phyloP scores from a whole-genome alignment of 768 basidiomycete genomes.

The Termitomyces sp. region DNA sequence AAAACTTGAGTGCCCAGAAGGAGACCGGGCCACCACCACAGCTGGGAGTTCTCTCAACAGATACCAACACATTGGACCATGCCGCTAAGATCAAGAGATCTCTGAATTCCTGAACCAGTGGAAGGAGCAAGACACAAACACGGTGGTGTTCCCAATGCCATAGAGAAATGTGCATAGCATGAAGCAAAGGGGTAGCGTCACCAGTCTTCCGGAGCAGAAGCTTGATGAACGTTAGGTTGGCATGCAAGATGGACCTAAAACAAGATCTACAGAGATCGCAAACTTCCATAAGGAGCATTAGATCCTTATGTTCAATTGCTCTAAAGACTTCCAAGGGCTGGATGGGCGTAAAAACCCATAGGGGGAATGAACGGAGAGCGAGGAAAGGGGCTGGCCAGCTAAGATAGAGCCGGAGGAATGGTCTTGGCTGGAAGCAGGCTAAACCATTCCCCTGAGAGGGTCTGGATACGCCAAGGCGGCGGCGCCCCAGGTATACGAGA shows the following conservation, averaged over 20 bases:
- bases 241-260: not conserved
- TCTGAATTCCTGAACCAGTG: conserved; percentile 15
- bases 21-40: not conserved
- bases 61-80: conserved; percentile 64
- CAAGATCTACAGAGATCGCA: conserved; percentile 63
- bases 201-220: conserved; percentile 82
- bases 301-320: conserved; percentile 81
- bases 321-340: conserved; percentile 63
- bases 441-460: no score
- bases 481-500: no score
- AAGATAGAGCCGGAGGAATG: no score
- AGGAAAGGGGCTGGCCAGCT: no score
- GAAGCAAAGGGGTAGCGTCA: conserved; percentile 82
- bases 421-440: no score
- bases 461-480: no score
- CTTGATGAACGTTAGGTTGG: conserved; percentile 24
- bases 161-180: conserved; percentile 70
- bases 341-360: not conserved
- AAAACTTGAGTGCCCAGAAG: no score
- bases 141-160: conserved; percentile 85
- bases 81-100: conserved; percentile 80
- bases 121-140: conserved; percentile 22
- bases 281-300: conserved; percentile 79
- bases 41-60: conserved; percentile 8
- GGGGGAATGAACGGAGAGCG: no score